phyloP scores from a whole-genome alignment of 345 rosid species.

The Gossypium australe region DNA sequence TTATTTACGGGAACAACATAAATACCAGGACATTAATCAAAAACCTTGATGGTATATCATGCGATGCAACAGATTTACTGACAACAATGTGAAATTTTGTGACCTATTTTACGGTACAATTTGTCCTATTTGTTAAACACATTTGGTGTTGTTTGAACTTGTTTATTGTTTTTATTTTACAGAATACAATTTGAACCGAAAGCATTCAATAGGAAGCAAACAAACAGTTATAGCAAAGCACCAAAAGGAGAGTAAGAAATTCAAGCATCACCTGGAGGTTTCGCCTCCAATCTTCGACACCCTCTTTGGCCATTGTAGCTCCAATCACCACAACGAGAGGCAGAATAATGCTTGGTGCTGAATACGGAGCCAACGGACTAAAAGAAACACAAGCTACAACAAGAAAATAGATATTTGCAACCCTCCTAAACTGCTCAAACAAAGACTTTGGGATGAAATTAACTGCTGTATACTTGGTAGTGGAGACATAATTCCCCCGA shows the following conservation, averaged over 20 bases:
- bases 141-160: not conserved
- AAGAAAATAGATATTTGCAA: conserved; percentile 83
- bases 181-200: not conserved
- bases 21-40: not conserved
- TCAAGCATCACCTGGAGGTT: conserved; percentile 53
- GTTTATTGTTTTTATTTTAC: not conserved
- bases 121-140: not conserved
- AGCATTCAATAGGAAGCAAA: not conserved
- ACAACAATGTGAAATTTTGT: not conserved
- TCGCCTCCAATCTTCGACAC: conserved; percentile 78
- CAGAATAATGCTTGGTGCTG: conserved; percentile 59
- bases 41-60: not conserved
- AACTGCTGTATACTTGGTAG: conserved; percentile 66
- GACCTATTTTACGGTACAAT: not conserved
- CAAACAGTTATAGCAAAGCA: not conserved
- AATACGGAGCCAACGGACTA: conserved; percentile 83
- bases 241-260: not conserved
- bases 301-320: conserved; percentile 83
- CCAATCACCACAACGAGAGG: conserved; percentile 82
- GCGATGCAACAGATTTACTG: not conserved
- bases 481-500: conserved; percentile 76
- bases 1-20: not conserved
- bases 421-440: conserved; percentile 97
- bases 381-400: conserved; percentile 84
- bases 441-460: conserved; percentile 91